Base-by-base conservation (phyloP, 495 filamentous ascomycete genomes). In the Penicillium odoratum region DNA sequence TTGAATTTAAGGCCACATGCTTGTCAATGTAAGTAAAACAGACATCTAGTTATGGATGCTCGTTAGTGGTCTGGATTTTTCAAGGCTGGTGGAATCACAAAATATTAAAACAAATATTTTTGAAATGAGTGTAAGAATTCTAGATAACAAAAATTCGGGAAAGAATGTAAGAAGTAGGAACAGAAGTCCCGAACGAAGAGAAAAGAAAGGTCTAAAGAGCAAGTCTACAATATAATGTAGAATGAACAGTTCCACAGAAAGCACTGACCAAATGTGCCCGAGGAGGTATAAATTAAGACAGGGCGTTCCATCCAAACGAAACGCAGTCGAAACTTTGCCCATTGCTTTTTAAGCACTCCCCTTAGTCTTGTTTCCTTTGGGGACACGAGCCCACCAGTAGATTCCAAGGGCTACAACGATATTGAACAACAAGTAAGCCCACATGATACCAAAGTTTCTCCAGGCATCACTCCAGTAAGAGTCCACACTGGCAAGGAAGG, bases 361-460 rank as follows among this genome's bases (percentile, higher is more conserved):
- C 29, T 50, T 50, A 11, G 26, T 53, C 38, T 45, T 44, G 40
- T 47, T 57, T 33, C 38, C 40, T 38, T 57, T 57, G 38, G 38
- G 55, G 11, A 57, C 40, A 7, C 55, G 48, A 4, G 18, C 15
- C 36, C 43, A n/a, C 55, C 55, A 92, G 74, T 91, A 92, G 16
- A 92, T 64, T 45, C 73, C 69, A 25, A 90, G 66, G 0, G 87
- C 88, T 16, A 63, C 84, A 26, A 68, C 57, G 62, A 89, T 70
- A 68, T 92, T 92, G 73, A 90, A 86, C 33, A 78, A 61, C 57
- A 89, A 77, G 64, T 83, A 91, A 4, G 69, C 81, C 70, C 74
- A 79, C 52, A 80, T 60, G 44, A 83, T 66, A 3, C 85, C 85
- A 61, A 86, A 86, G 66, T 89, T 80, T 48, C 81, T 70, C 85